Conservation (phyloP, 495 filamentous ascomycete genomes). For the Cercophora sp. region DNA sequence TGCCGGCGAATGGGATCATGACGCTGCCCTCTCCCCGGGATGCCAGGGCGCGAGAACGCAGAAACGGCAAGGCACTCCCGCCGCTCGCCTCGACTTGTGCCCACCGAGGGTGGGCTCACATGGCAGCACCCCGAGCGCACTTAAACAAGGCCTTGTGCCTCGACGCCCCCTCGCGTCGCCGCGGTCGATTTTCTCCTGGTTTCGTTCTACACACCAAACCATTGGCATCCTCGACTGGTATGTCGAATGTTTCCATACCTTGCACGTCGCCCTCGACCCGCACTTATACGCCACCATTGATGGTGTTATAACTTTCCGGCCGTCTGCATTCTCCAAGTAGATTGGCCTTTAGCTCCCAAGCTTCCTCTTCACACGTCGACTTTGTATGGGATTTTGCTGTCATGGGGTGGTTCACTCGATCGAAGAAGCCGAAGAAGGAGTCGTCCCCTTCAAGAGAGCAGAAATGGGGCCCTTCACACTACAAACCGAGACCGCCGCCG, state of each 20-base stretch:
- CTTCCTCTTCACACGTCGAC: conserved; percentile 14
- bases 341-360: neutral
- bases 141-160: conserved; percentile 17
- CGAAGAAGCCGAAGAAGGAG: conserved; percentile 39
- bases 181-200: conserved; percentile 10
- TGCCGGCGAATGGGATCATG: conserved; percentile 31
- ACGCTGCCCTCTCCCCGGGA: conserved; percentile 18
- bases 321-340: conserved; percentile 1
- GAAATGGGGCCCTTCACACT: conserved; percentile 10
- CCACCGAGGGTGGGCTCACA: neutral
- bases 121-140: conserved; percentile 4
- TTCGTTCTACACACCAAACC: conserved; percentile 1
- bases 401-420: conserved; percentile 46
- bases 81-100: conserved; percentile 16
- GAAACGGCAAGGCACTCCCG: conserved; percentile 43
- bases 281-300: neutral
- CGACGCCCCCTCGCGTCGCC: conserved; percentile 16
- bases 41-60: conserved; percentile 24
- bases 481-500: conserved; percentile 18
- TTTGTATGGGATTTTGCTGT: conserved; percentile 5
- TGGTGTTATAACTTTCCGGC: neutral
- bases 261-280: neutral
- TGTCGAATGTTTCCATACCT: neutral
- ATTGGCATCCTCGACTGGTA: neutral
- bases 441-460: conserved; percentile 18